Evolutionary conservation across 805 yeast genomes (phyloP), one percentile per base, ranked within the genome.

Genomic region (Gaillardinia entomophila): DNA sequence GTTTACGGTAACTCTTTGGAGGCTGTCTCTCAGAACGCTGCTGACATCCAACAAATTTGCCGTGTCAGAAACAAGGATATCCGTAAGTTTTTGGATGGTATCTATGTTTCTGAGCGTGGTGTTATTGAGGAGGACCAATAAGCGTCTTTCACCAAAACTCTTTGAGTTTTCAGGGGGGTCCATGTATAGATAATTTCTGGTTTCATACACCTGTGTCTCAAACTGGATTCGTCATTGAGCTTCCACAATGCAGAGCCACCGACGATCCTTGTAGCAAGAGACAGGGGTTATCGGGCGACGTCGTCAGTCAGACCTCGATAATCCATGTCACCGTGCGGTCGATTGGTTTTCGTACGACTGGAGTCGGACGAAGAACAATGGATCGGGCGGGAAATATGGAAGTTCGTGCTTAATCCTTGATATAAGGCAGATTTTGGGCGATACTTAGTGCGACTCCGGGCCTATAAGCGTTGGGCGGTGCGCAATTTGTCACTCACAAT

Each of bases 61-160:
- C 81, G 94, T 71, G 97, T 88, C 66, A 85, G 96, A 79, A 90
- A 90, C 92, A 92, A 92, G 90, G 98, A 90, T 92, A 90, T 92
- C 89, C 86, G 98, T 77, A 90, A 90, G 81, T 90, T 90, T 82
- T 84, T 92, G 79, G 98, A 94, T 73, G 99, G 99, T 88, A 89
- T 90, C 76, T 90, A 90, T 72, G 98, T 90, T 60, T 89, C 97
- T 53, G 94, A 84, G 75, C 84, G 83, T 74, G 95, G 96, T 62
- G 74, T 75, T 67, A 76, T 90, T 64, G 83, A 71, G 48, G 85
- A 80, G 66, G 89, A 81, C 18, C 41, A 49, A 39, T 58, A 58
- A 57, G 34, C 37, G 31, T 35, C 36, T 27, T 27, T 12, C 42
- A 45, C 30, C 38, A 43, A 38, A 26, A 16, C 26, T n/a, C n/a